Base-by-base conservation (phyloP, 2,329 filamentous ascomycete genomes). In the Ophiocordyceps camponoti-leonardi region DNA sequence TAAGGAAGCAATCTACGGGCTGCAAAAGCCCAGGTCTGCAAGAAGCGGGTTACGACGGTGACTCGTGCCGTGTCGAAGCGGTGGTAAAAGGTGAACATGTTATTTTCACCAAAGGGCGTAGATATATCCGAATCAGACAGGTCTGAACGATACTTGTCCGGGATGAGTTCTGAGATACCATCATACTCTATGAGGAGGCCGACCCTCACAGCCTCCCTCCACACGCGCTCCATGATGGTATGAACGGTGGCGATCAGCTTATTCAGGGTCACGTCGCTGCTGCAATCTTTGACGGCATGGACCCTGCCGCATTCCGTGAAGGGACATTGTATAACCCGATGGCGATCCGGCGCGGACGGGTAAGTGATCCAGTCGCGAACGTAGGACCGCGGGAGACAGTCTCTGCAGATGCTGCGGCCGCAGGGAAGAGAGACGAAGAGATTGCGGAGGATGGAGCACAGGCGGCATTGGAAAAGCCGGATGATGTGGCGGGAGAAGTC, bases 371-470 rank as follows among this genome's bases (percentile, higher is more conserved):
- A 77, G 43, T 67, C 67, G 41, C 86, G 75, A 16, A 69, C 60
- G 53, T 81, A 74, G 2, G 78, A 64, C 42, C 74, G 63, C 1
- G 87, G 87, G 2, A 94, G 63, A 61, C 88, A 95, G 44, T 61
- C 60, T 54, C 73, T 78, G 64, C 88, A 95, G 12, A 94, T 62
- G 12, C 80, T 81, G 56, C 81, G 77, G 26, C 87, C 86, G 58
- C 88, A 95, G 6, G 87, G 86, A 5, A 94, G 66, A 0, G 83
- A 83, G 47, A 86, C 71, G 6, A 87, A 84, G 10, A 76, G 69
- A 42, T 64, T 68, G 28, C 92, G 67, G 1, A 82, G 80, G 41
- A 67, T 67, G 4, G 80, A 84, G 60, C 88, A 94, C 50, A 73
- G 66, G 12, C 72, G 72, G 58, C 88, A 95, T 63, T 93, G 86